Percentiles rank a stretch among this genome's conserved stretches.
Evolutionary conservation across 495 filamentous ascomycete genomes (phyloP).

Genomic region (Tuber borchii): DNA sequence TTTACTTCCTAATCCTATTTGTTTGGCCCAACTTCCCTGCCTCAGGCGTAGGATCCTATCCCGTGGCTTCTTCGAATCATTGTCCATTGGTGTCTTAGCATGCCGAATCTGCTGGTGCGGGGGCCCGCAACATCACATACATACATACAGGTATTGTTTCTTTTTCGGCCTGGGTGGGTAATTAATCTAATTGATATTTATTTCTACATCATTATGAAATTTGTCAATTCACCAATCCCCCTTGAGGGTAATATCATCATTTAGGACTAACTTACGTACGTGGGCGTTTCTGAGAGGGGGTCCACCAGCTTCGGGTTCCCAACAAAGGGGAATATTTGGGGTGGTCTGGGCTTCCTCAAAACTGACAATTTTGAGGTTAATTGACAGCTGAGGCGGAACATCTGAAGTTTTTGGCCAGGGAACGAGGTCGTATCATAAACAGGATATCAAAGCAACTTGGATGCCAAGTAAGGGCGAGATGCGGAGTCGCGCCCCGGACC

Average conservation of each 20-base stretch:
- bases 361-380: not conserved
- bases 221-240: constrained; percentile 1
- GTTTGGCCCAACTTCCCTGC: not conserved
- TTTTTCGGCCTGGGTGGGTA: not conserved
- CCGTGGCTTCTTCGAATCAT: not conserved
- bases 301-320: not conserved
- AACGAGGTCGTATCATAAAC: not conserved
- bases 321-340: not conserved
- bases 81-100: not conserved
- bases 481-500: not conserved
- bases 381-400: not conserved
- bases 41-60: not conserved
- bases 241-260: not conserved
- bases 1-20: not conserved
- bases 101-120: not conserved
- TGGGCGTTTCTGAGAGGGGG: not conserved
- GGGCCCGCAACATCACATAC: not conserved
- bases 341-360: not conserved
- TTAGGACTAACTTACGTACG: not conserved
- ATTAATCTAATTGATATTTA: not conserved
- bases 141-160: not conserved
- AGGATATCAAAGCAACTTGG: not conserved
- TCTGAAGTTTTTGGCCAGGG: not conserved
- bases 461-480: not conserved
- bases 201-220: not conserved